phyloP scores from a whole-genome alignment of 345 rosid genomes.

The Lenwebbia sp. region DNA sequence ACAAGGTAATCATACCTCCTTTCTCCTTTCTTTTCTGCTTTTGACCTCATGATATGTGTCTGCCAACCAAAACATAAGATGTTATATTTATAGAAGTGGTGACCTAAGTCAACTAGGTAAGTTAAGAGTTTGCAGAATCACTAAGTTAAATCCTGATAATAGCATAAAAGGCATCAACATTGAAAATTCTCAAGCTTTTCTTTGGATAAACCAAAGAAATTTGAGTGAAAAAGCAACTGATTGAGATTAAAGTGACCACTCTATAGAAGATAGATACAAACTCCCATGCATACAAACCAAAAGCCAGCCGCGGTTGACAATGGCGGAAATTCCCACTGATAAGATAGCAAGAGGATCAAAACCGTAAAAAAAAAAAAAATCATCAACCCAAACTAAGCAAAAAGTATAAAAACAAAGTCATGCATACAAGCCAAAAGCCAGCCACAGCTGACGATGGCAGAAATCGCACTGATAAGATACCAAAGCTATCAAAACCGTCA shows the following conservation, averaged over 20 bases:
- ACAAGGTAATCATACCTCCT: slow-evolving; percentile 38
- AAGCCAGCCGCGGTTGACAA: neutral
- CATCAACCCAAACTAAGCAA: neutral
- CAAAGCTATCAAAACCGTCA: neutral
- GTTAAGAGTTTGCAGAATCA: neutral
- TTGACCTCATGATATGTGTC: slow-evolving; percentile 94
- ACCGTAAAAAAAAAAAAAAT: neutral
- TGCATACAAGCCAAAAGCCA: neutral
- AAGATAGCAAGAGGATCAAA: neutral
- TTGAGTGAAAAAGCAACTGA: neutral
- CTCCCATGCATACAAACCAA: neutral
- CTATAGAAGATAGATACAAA: neutral
- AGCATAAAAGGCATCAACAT: neutral
- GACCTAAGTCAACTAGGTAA: neutral
- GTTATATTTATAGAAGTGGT: neutral
- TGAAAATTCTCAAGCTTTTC: neutral
- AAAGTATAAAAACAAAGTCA: neutral
- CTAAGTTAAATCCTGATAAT: neutral
- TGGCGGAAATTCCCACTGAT: neutral
- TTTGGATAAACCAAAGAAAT: neutral
- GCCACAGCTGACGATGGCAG: neutral
- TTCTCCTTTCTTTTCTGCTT: slow-evolving; percentile 52
- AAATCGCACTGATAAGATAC: neutral
- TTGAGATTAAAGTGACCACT: neutral
- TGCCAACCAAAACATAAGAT: slow-evolving; percentile 13